These are phyloP conservation scores for Malassezia caprae DNA, from an alignment of 1,284 basidiomycete species.

Conservation along the genomic window DNA sequence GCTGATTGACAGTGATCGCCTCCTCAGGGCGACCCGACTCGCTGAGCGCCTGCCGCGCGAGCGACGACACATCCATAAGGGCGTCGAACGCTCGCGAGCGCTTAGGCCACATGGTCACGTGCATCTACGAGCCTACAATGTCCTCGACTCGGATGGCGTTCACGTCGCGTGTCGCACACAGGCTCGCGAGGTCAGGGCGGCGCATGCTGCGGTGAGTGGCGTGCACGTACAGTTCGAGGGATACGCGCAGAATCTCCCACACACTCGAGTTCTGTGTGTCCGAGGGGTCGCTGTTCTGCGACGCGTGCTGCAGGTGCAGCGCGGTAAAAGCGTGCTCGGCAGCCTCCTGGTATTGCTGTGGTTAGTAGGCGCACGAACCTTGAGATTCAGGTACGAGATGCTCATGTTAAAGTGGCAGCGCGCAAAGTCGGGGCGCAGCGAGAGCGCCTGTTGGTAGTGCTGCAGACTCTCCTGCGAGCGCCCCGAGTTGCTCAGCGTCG, in stretches of 20 bases:
- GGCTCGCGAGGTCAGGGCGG: slow-evolving; percentile 32
- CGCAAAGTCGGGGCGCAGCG: slow-evolving; percentile 83
- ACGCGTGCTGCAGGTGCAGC: slow-evolving; percentile 34
- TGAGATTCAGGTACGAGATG: slow-evolving; percentile 42
- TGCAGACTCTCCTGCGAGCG: slow-evolving; percentile 69
- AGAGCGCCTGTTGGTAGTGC: slow-evolving; percentile 80
- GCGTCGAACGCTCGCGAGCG: not conserved
- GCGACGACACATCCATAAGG: slow-evolving; percentile 7
- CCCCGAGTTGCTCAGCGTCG: slow-evolving; percentile 81
- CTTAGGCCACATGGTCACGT: not conserved
- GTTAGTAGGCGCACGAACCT: slow-evolving; percentile 15
- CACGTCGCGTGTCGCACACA: slow-evolving; percentile 25
- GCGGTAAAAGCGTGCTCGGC: slow-evolving; percentile 45
- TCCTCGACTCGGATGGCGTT: slow-evolving; percentile 30
- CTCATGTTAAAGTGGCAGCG: slow-evolving; percentile 52
- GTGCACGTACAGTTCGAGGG: slow-evolving; percentile 28
- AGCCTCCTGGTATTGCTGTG: slow-evolving; percentile 34
- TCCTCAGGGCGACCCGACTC: slow-evolving; percentile 51
- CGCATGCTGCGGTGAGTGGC: slow-evolving; percentile 18
- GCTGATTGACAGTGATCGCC: slow-evolving; percentile 85
- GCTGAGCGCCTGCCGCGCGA: slow-evolving; percentile 24
- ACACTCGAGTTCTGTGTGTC: slow-evolving; percentile 26
- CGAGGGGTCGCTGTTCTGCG: slow-evolving; percentile 21
- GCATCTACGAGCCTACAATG: slow-evolving; percentile 17
- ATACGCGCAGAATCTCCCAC: slow-evolving; percentile 44